A percentile compares a stretch with the other conserved stretches of the same genome.
Evolutionary conservation across 345 rosid species (phyloP).

Genomic region (Arabis hirsuta): DNA sequence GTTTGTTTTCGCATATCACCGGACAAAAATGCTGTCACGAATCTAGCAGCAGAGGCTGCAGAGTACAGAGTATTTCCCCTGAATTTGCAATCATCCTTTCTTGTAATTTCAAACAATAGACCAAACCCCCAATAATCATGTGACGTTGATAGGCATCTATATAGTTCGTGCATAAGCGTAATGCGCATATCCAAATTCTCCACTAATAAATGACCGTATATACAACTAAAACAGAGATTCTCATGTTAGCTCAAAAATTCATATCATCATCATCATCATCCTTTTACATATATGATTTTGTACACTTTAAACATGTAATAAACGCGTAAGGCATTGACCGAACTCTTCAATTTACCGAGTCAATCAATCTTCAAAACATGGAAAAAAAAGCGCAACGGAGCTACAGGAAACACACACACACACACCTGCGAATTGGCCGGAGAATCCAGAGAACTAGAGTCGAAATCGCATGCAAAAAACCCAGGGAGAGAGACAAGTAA

Average conservation of each 20-base stretch:
- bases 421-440: constrained; percentile 28
- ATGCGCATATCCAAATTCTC: not conserved
- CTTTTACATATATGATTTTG: not conserved
- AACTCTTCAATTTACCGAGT: not conserved
- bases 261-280: not conserved
- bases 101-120: not conserved
- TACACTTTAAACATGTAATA: not conserved
- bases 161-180: not conserved
- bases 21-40: not conserved
- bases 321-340: not conserved
- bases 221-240: constrained; percentile 14
- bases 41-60: not conserved
- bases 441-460: not conserved
- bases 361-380: not conserved
- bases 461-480: constrained; percentile 20
- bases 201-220: not conserved
- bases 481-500: too few species aligned
- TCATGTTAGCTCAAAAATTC: not conserved
- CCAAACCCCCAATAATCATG: not conserved
- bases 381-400: not conserved
- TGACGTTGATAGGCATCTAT: too few species aligned
- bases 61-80: not conserved
- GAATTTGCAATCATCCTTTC: not conserved
- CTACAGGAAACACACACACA: not conserved
- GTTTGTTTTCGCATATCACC: constrained; percentile 1